phyloP scores from a whole-genome alignment of 345 rosid species.

The Eucalyptus sp. region DNA sequence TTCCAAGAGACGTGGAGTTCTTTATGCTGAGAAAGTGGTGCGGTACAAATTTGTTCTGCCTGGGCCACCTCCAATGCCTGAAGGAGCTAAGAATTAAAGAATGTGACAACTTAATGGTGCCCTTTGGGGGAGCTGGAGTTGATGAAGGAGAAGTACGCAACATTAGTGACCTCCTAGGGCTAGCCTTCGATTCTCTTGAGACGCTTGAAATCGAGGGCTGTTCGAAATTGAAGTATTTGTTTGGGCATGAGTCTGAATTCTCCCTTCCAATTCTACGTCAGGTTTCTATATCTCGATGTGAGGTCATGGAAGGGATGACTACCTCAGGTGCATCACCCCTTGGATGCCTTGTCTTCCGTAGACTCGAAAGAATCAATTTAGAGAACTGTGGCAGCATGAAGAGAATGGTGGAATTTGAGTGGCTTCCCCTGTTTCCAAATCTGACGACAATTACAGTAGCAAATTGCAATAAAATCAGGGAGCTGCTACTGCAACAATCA shows the following conservation, averaged over 20 bases:
- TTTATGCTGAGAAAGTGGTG: neutral
- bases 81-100: neutral
- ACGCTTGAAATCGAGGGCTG: neutral
- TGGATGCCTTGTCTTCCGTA: no score
- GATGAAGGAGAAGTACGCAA: neutral
- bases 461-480: neutral
- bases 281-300: no score
- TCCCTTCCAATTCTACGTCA: neutral
- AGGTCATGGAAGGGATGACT: no score
- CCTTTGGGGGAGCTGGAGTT: neutral
- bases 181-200: neutral
- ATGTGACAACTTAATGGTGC: neutral
- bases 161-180: no score
- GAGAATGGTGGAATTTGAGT: no score
- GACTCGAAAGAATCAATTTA: no score
- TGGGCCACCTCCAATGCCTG: neutral
- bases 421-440: no score
- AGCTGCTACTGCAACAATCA: neutral
- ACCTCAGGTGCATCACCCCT: no score
- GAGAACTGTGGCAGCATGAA: no score
- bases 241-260: no score
- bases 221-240: neutral
- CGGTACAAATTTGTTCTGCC: neutral
- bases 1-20: neutral
- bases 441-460: neutral